These are phyloP conservation scores for Vitis vinifera DNA, from an alignment of 164 flowering plant species.

Conservation along the genomic window ASM3070453v1 NC_081817.1:5362001-5362500, in stretches of 20 bases:
- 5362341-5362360: constrained; percentile 5
- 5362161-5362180: constrained; percentile 43
- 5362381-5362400: not conserved
- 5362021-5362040: no score
- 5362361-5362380: not conserved
- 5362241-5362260: constrained; percentile 89
- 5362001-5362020: no score
- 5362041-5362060: not conserved
- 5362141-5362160: constrained; percentile 38
- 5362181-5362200: constrained; percentile 69
- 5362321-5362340: constrained; percentile 2
- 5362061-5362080: no score
- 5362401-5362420: constrained; percentile 4
- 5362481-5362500: no score
- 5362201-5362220: constrained; percentile 37
- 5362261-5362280: constrained; percentile 96
- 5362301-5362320: constrained; percentile 18
- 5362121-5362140: constrained; percentile 62
- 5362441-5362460: constrained; percentile 15
- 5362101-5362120: constrained; percentile 27
- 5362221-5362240: constrained; percentile 78
- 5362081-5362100: no score
- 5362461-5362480: no score
- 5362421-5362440: constrained; percentile 8
- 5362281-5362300: constrained; percentile 44